phyloP scores from a whole-genome alignment of 805 yeast species.

The Brettanomyces sp. region DNA sequence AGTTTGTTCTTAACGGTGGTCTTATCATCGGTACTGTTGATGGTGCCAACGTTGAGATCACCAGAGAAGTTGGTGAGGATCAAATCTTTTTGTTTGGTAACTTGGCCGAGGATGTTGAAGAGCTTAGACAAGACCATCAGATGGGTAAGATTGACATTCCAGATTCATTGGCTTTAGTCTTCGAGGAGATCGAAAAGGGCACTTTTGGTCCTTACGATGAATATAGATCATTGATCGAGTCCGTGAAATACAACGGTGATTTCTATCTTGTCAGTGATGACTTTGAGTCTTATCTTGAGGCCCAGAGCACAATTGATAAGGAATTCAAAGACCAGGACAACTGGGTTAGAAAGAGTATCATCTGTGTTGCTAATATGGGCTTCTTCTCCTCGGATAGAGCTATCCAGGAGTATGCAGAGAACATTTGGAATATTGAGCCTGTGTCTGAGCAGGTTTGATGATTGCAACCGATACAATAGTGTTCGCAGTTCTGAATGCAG shows the following conservation, averaged over 20 bases:
- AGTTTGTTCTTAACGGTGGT: constrained; percentile 90
- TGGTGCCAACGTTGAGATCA: constrained; percentile 93
- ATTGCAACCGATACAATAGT: not conserved
- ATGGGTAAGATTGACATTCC: constrained; percentile 54
- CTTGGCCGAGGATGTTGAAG: constrained; percentile 83
- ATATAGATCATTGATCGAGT: constrained; percentile 58
- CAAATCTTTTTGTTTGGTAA: constrained; percentile 89
- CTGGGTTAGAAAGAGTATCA: constrained; percentile 72
- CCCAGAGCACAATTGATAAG: constrained; percentile 68
- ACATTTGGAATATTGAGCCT: constrained; percentile 90
- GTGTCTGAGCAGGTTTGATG: constrained; percentile 12
- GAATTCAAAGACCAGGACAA: constrained; percentile 52
- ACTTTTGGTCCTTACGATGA: constrained; percentile 61
- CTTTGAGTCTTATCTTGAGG: constrained; percentile 76
- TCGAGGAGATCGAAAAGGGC: constrained; percentile 58
- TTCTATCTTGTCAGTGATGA: constrained; percentile 83
- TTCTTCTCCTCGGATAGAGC: constrained; percentile 88
- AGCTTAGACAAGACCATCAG: constrained; percentile 65
- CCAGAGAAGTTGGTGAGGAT: constrained; percentile 89
- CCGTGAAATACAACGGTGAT: constrained; percentile 69
- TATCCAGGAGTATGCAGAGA: constrained; percentile 84
- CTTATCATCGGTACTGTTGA: constrained; percentile 91
- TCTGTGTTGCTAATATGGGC: constrained; percentile 86
- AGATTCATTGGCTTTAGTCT: constrained; percentile 50
- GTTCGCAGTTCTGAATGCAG: not conserved